Conservation (phyloP, 352 stramenopile genomes). For the Globisporangium ultimum region DNA sequence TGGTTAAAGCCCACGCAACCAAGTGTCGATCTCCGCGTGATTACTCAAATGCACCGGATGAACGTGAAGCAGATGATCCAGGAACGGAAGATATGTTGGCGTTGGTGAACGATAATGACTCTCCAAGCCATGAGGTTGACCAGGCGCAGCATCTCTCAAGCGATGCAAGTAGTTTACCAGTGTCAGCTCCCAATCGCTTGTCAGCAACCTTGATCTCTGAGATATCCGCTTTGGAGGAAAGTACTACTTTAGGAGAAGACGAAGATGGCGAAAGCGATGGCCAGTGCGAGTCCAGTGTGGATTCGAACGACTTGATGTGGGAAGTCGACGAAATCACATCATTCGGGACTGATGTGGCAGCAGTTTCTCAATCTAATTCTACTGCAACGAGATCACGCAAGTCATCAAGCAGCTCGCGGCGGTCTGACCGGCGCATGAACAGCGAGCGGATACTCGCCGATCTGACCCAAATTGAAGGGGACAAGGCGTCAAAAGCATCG, state of each 20-base stretch:
- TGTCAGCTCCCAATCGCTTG: too few species aligned
- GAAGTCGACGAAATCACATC: constrained; percentile 25
- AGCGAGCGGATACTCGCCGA: constrained; percentile 12
- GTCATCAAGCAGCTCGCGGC: neutral
- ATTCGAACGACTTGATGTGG: constrained; percentile 33
- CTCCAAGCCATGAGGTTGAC: too few species aligned
- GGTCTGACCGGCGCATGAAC: constrained; percentile 6
- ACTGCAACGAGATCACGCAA: neutral
- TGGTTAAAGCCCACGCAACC: too few species aligned
- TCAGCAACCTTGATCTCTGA: too few species aligned
- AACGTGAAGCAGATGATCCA: too few species aligned
- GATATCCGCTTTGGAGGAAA: neutral
- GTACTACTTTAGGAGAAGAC: neutral
- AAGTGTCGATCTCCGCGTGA: too few species aligned
- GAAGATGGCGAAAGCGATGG: constrained; percentile 7
- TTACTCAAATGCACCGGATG: too few species aligned
- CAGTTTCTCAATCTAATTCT: too few species aligned
- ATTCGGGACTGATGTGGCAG: constrained; percentile 2
- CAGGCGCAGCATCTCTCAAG: too few species aligned
- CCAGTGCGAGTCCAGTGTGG: constrained; percentile 19
- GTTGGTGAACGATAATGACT: too few species aligned
- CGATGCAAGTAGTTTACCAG: too few species aligned
- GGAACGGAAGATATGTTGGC: too few species aligned
- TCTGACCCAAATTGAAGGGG: constrained; percentile 1
- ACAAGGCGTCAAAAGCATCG: neutral